Percentiles rank a stretch among this genome's conserved stretches.
These are phyloP conservation scores for Bocquillonia castaneifolia DNA, from an alignment of 441 rosid species.

Conservation along the genomic window DNA sequence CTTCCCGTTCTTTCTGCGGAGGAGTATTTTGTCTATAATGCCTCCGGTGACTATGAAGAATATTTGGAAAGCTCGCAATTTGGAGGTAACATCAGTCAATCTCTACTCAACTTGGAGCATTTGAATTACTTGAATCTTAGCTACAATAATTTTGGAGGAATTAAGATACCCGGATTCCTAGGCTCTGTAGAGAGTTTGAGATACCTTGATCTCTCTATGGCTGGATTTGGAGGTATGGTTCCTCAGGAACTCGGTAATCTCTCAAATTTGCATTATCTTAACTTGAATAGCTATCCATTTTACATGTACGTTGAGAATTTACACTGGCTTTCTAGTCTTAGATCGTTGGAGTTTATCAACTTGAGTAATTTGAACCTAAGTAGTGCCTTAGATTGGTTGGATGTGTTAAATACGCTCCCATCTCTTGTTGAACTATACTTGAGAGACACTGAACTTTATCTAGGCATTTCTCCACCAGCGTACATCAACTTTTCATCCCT, in stretches of 20 bases:
- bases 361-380: not conserved
- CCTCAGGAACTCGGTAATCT: constrained; percentile 13
- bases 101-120: constrained; percentile 2
- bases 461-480: not conserved
- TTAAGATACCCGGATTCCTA: not conserved
- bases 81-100: not conserved
- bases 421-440: constrained; percentile 2
- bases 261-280: not conserved
- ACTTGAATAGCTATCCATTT: not conserved
- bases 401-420: not conserved
- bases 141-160: not conserved
- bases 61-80: not conserved
- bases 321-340: constrained; percentile 3
- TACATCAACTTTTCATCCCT: constrained; percentile 9
- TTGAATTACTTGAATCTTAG: constrained; percentile 1
- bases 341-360: not conserved
- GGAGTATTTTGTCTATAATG: not conserved
- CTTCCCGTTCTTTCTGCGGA: not conserved
- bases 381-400: not conserved
- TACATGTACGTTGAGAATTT: not conserved
- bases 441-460: not conserved
- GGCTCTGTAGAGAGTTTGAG: not conserved
- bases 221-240: not conserved
- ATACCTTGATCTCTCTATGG: not conserved
- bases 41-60: not conserved